Base-by-base conservation (phyloP, 352 stramenopile genomes). In the Pythium utonaiense region DNA sequence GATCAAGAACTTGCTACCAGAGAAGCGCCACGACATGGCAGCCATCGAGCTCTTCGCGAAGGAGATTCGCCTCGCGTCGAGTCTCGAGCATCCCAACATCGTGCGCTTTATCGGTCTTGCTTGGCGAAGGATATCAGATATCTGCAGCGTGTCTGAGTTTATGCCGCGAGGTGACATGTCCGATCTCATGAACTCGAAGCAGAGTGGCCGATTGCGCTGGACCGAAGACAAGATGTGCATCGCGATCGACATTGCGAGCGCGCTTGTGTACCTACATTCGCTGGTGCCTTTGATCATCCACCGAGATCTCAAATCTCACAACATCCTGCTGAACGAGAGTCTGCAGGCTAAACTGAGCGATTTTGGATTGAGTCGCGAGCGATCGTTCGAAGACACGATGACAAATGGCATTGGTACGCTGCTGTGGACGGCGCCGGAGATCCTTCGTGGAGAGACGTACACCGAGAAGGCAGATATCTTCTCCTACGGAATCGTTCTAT, bases 221-320 rank as follows among this genome's bases (percentile, higher is more conserved):
- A 52, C 42, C 4, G 66, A 62, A 10, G 76, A 86, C 33, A 91
- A 91, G 59, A 63, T 88, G 14, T 64, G 49, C 6, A 78, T 91
- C n/a, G 77, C 78, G 21, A 62, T 71, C 9, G 75, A 88, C 40
- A 75, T 91, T 14, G 80, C 78, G 0, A 72, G 78, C 27, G 80
- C 78, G 7, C 62, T 91, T 30, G 69, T 72, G n/a, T 91, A 91
- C 62, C 60, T 91, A 6, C 80, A 91, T 34, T 78, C 68, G 16
- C 60, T 76, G 13, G 57, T 71, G 21, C 80, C 78, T 12, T 60
- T 71, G 21, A 79, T 90, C 57, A 80, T 88, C 52, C 80, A 90
- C 48, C 76, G 80, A 4, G 78, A 90, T 56, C 67, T 86, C 58
- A 91, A 88, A 57, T 87, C 78, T 10, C 62, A 80, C 50, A 90